Conservation (phyloP, 148 eudicot species). For the Fagopyrum homotropicum region DNA sequence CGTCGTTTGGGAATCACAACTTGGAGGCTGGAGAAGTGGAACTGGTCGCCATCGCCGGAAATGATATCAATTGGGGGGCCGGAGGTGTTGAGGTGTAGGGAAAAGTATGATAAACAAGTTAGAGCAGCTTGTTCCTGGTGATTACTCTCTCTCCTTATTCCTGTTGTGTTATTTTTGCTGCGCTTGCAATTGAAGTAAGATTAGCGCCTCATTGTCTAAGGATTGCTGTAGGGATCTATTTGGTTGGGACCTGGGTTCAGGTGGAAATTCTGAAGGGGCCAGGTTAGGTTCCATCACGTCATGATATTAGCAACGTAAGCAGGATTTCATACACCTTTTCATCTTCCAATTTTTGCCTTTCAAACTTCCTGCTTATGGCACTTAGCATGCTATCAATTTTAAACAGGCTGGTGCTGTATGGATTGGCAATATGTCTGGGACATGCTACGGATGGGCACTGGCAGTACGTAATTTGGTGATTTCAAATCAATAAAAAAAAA, state of each 20-base stretch:
- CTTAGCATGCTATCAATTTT: background rate
- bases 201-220: background rate
- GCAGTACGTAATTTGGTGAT: constrained; percentile 8
- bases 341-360: background rate
- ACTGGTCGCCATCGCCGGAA: too few relatives aligned
- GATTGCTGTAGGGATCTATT: background rate
- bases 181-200: background rate
- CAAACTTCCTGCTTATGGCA: background rate
- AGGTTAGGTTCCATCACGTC: background rate
- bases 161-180: background rate
- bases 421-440: constrained; percentile 43
- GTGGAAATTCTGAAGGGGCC: background rate
- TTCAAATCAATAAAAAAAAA: background rate
- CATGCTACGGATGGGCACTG: constrained; percentile 30
- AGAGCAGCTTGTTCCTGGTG: constrained; percentile 84
- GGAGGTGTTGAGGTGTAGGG: too few relatives aligned
- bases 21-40: too few relatives aligned
- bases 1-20: too few relatives aligned
- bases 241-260: background rate
- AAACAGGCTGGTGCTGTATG: constrained; percentile 54
- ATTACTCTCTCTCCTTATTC: background rate
- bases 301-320: background rate
- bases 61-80: too few relatives aligned
- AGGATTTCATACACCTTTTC: background rate
- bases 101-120: too few relatives aligned